phyloP scores from a whole-genome alignment of 495 filamentous ascomycete genomes.

The Jackrogersella minutella region DNA sequence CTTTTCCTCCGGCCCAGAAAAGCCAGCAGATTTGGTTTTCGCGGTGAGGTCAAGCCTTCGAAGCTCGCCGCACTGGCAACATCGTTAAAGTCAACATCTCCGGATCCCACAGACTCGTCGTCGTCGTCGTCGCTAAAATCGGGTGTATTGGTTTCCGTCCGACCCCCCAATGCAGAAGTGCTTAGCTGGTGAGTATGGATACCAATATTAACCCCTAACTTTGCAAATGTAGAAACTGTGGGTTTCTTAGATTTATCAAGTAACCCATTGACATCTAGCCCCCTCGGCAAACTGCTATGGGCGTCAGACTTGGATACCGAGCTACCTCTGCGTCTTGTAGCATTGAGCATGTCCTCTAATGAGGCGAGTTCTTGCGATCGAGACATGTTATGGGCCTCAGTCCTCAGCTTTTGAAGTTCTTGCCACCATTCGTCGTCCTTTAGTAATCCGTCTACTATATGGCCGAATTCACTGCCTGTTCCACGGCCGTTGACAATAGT shows the following conservation, averaged over 20 bases:
- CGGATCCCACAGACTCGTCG: conserved; percentile 33
- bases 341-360: conserved; percentile 44
- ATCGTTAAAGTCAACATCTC: conserved; percentile 47
- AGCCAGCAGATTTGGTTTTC: conserved; percentile 38
- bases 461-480: conserved; percentile 54
- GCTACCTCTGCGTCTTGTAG: conserved; percentile 45
- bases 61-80: conserved; percentile 33
- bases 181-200: conserved; percentile 80
- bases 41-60: conserved; percentile 19
- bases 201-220: conserved; percentile 69
- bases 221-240: conserved; percentile 70
- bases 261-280: conserved; percentile 49
- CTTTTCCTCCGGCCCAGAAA: conserved; percentile 46
- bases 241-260: conserved; percentile 59
- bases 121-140: conserved; percentile 61
- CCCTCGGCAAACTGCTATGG: conserved; percentile 38
- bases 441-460: conserved; percentile 65
- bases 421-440: conserved; percentile 84
- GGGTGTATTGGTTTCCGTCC: conserved; percentile 50
- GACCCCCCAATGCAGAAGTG: conserved; percentile 67
- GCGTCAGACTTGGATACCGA: conserved; percentile 40
- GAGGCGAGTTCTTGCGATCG: conserved; percentile 48
- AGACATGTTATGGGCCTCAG: conserved; percentile 62
- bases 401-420: conserved; percentile 70
- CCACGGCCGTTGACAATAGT: conserved; percentile 74